Conservation (phyloP, 2,329 filamentous ascomycete species). For the Dactylellina sp. region DNA sequence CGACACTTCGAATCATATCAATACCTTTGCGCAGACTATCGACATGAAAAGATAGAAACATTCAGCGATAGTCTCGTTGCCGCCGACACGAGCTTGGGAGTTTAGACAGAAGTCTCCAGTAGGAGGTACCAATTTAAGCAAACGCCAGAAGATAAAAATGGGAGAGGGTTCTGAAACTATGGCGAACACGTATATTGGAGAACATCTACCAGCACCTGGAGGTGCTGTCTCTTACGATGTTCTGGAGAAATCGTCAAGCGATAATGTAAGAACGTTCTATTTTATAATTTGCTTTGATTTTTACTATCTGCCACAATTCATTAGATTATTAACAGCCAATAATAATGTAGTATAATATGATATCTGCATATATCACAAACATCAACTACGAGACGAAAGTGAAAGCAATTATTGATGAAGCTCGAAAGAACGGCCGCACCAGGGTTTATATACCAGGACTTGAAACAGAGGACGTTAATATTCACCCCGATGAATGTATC, state of each 20-base stretch:
- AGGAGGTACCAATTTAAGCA: background rate
- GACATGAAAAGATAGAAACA: slow-evolving; percentile 42
- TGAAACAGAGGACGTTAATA: slow-evolving; percentile 68
- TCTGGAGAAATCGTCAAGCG: slow-evolving; percentile 19
- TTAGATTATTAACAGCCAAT: background rate
- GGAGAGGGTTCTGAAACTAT: slow-evolving; percentile 21
- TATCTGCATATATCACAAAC: slow-evolving; percentile 83
- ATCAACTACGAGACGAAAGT: slow-evolving; percentile 77
- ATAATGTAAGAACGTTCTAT: slow-evolving; percentile 23
- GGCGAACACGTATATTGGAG: slow-evolving; percentile 45
- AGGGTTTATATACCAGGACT: slow-evolving; percentile 69
- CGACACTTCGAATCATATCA: background rate
- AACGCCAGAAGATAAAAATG: slow-evolving; percentile 33
- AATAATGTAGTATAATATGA: slow-evolving; percentile 76
- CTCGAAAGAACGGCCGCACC: slow-evolving; percentile 64
- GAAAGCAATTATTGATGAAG: slow-evolving; percentile 66
- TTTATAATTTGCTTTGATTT: background rate
- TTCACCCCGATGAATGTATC: slow-evolving; percentile 62
- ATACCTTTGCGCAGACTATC: slow-evolving; percentile 1
- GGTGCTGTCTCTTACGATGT: slow-evolving; percentile 30
- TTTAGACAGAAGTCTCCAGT: background rate
- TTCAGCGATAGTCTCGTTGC: slow-evolving; percentile 5
- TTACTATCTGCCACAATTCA: no score
- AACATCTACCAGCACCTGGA: slow-evolving; percentile 52
- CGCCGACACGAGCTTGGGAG: slow-evolving; percentile 1